phyloP scores from a whole-genome alignment of 306 rosid genomes.

The Malus orientalis region DNA sequence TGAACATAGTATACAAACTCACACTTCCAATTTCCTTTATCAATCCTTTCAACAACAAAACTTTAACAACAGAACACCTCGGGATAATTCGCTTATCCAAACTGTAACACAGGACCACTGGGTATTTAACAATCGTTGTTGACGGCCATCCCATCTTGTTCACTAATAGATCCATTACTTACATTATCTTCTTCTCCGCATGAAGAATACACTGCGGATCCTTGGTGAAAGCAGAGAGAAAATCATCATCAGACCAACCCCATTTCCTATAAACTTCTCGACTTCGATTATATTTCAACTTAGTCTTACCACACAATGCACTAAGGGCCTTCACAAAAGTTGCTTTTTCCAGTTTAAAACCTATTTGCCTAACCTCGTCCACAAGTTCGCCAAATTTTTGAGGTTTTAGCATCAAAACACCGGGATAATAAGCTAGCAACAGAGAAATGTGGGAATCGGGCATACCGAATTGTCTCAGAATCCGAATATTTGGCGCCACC shows the following conservation, averaged over 20 bases:
- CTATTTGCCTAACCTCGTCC: slow-evolving; percentile 1
- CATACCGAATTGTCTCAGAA: slow-evolving; percentile 7
- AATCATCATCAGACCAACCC: slow-evolving; percentile 23
- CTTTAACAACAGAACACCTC: background rate
- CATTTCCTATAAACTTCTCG: slow-evolving; percentile 11
- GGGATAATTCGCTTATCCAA: slow-evolving; percentile 12
- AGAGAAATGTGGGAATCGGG: background rate
- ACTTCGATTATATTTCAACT: background rate
- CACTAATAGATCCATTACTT: slow-evolving; percentile 12
- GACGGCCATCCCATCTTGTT: background rate
- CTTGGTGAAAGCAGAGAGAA: slow-evolving; percentile 6
- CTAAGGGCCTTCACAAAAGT: slow-evolving; percentile 12
- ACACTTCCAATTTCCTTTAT: background rate
- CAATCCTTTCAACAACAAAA: slow-evolving; percentile 15
- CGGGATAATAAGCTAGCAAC: background rate
- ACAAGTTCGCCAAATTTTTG: background rate
- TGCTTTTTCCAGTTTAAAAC: slow-evolving; percentile 3
- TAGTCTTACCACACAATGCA: background rate
- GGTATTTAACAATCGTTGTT: background rate
- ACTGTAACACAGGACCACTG: background rate
- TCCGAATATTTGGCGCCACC: slow-evolving; percentile 6
- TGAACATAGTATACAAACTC: background rate
- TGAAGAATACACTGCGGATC: background rate
- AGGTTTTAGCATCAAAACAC: background rate
- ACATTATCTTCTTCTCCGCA: background rate